Percentiles rank a stretch among this genome's conserved stretches.
Conservation (phyloP, 2,329 filamentous ascomycete genomes). For the Apiospora saccharicola region DNA sequence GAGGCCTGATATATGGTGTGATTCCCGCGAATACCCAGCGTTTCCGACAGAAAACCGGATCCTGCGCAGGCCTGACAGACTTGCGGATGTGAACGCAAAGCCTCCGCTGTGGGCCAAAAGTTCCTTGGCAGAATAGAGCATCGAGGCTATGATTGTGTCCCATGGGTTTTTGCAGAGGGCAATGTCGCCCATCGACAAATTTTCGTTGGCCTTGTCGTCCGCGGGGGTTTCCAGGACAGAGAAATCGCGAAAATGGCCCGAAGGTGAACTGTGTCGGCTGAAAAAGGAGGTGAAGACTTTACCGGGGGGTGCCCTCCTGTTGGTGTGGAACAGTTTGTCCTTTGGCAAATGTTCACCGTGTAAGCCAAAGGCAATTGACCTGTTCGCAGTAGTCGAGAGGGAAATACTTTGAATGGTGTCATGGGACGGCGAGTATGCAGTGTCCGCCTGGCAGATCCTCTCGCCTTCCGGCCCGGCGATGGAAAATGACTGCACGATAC, state of each 20-base stretch:
- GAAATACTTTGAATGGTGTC: conserved; percentile 30
- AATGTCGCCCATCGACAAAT: not conserved
- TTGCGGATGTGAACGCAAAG: conserved; percentile 30
- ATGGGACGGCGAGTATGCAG: conserved; percentile 22
- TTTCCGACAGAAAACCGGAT: conserved; percentile 32
- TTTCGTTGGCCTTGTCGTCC: not conserved
- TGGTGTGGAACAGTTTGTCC: not conserved
- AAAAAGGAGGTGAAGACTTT: conserved; percentile 10
- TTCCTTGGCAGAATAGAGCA: conserved; percentile 28
- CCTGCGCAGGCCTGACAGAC: conserved; percentile 28
- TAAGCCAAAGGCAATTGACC: not conserved
- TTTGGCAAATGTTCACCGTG: not conserved
- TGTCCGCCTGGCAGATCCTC: conserved; percentile 27
- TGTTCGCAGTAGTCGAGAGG: conserved; percentile 16
- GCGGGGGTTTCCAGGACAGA: not conserved
- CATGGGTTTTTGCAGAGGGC: not conserved
- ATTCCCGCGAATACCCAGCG: not conserved
- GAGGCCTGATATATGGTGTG: conserved; percentile 31
- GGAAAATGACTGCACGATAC: conserved; percentile 30
- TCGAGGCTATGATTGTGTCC: conserved; percentile 23
- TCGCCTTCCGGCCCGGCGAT: conserved; percentile 32
- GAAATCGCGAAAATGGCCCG: not conserved
- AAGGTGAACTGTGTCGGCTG: not conserved
- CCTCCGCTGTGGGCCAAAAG: conserved; percentile 29
- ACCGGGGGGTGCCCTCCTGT: not conserved